These are phyloP conservation scores for Gyromitra esculenta DNA, from an alignment of 2,329 filamentous ascomycete genomes.

Conservation along the genomic window DNA sequence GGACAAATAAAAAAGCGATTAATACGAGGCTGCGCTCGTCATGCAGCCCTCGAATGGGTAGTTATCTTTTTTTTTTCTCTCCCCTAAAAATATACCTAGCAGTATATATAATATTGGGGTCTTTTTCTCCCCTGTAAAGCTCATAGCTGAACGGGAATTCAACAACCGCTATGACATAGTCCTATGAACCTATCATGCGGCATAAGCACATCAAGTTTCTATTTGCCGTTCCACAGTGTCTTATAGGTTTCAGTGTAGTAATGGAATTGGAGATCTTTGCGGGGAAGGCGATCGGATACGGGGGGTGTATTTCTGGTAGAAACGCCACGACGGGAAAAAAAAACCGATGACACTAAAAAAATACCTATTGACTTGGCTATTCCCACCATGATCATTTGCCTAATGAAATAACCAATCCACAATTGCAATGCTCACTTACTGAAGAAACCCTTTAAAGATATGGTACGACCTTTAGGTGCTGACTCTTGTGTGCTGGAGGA, in stretches of 20 bases:
- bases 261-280: conserved; percentile 6
- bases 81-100: neutral
- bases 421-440: too few species aligned
- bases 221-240: too few species aligned
- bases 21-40: neutral
- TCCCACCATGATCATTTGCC: neutral
- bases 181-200: neutral
- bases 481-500: too few species aligned
- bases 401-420: neutral
- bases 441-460: too few species aligned
- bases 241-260: neutral
- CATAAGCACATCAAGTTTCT: neutral
- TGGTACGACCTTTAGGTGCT: too few species aligned
- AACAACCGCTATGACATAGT: neutral
- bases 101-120: neutral
- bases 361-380: neutral
- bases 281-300: conserved; percentile 9
- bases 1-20: neutral
- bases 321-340: neutral
- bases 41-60: neutral
- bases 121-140: neutral
- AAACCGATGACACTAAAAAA: neutral
- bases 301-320: neutral
- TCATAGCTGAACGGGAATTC: neutral
- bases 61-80: neutral